Percentiles rank a stretch among this genome's conserved stretches.
phyloP scores from a whole-genome alignment of 345 rosid genomes.

The Linum usitatissimum region DNA sequence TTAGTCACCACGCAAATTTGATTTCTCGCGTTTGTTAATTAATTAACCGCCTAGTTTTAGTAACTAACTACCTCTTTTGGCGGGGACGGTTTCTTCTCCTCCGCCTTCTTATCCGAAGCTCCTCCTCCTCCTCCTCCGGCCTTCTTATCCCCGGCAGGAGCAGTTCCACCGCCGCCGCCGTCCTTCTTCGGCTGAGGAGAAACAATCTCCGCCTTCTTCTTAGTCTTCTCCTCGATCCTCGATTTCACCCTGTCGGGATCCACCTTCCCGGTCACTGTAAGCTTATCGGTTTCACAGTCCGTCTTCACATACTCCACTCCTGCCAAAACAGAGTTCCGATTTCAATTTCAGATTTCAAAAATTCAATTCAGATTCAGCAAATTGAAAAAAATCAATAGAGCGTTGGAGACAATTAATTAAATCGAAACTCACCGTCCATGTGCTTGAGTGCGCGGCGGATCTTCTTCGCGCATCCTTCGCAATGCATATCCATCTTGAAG shows the following conservation, averaged over 20 bases:
- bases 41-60: neutral
- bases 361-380: neutral
- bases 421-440: slow-evolving; percentile 14
- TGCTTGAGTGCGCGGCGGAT: slow-evolving; percentile 15
- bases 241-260: neutral
- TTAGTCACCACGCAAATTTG: neutral
- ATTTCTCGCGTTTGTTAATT: neutral
- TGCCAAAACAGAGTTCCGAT: slow-evolving; percentile 3
- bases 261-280: slow-evolving; percentile 11
- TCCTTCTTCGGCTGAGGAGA: slow-evolving; percentile 5
- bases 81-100: slow-evolving; percentile 16
- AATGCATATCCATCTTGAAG: slow-evolving; percentile 68
- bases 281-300: slow-evolving; percentile 15
- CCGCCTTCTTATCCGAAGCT: slow-evolving; percentile 1
- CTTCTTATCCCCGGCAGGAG: slow-evolving; percentile 7
- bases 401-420: neutral
- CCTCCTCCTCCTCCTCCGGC: slow-evolving; percentile 17
- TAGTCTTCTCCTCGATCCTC: slow-evolving; percentile 2
- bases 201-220: slow-evolving; percentile 11
- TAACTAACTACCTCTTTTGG: slow-evolving; percentile 20
- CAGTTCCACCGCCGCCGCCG: neutral
- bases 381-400: too few relatives aligned
- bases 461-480: slow-evolving; percentile 82
- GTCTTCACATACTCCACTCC: slow-evolving; percentile 30
- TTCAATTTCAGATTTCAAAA: neutral